Conservation (phyloP, 106 monocot species). For the Apostasia shenzhenica region DNA sequence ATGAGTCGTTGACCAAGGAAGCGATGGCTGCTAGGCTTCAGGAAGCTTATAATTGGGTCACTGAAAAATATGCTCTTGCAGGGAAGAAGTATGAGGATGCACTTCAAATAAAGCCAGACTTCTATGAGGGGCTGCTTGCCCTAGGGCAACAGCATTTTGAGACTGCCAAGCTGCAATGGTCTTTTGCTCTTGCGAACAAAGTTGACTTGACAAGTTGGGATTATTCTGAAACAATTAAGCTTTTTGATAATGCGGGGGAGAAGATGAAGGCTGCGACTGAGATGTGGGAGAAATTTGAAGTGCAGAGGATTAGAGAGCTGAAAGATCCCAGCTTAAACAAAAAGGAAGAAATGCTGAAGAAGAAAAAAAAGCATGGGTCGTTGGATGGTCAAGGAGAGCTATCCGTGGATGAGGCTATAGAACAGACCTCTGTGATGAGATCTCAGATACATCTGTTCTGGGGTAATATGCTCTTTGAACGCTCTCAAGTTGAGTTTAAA, state of each 20-base stretch:
- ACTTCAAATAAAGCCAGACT: conserved; percentile 76
- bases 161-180: conserved; percentile 95
- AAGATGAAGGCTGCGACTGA: conserved; percentile 89
- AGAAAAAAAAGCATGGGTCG: conserved; percentile 41
- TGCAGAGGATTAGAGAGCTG: conserved; percentile 61
- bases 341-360: conserved; percentile 61
- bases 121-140: conserved; percentile 94
- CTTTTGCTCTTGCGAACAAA: conserved; percentile 82
- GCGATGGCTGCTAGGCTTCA: conserved; percentile 51
- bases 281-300: conserved; percentile 98
- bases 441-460: conserved; percentile 98
- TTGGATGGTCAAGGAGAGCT: conserved; percentile 42
- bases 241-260: conserved; percentile 77
- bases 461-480: conserved; percentile 98
- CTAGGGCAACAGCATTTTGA: conserved; percentile 97
- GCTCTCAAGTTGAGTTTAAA: conserved; percentile 89
- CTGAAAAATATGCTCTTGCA: conserved; percentile 76
- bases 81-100: conserved; percentile 84
- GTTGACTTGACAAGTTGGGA: conserved; percentile 73
- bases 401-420: conserved; percentile 57
- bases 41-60: conserved; percentile 87
- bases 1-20: conserved; percentile 65
- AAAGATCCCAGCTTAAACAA: conserved; percentile 46
- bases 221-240: conserved; percentile 51
- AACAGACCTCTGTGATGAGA: conserved; percentile 81